Percentiles rank a stretch among this genome's conserved stretches.
These are phyloP conservation scores for Fusarium incarnatum DNA, from an alignment of 2,329 filamentous ascomycete genomes.

Conservation along the genomic window DNA sequence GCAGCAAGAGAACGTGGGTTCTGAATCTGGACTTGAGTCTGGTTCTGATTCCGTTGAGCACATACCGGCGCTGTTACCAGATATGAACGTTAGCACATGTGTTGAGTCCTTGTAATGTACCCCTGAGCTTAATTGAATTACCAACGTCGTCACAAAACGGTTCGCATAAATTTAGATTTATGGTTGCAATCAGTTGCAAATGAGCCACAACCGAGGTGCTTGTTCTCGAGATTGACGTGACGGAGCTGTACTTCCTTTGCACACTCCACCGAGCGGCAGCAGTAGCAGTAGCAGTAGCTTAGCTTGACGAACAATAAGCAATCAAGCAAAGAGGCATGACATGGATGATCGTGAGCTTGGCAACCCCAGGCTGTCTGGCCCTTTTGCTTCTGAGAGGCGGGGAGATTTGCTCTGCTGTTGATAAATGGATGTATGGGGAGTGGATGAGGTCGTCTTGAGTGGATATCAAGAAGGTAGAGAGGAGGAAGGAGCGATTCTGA, in stretches of 20 bases:
- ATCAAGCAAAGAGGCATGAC: conserved; percentile 4
- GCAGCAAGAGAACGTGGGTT: conserved; percentile 9
- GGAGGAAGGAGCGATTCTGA: conserved; percentile 6
- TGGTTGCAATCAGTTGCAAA: conserved; percentile 27
- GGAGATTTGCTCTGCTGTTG: conserved; percentile 31
- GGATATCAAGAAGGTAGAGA: conserved; percentile 27
- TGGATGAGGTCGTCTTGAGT: conserved; percentile 37
- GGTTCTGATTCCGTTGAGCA: background rate
- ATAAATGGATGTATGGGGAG: conserved; percentile 37
- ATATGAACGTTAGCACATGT: conserved; percentile 21
- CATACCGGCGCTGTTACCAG: conserved; percentile 33
- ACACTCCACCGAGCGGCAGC: background rate
- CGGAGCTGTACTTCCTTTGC: conserved; percentile 13
- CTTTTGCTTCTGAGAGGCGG: conserved; percentile 40
- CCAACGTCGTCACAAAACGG: conserved; percentile 23
- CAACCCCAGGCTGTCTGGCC: conserved; percentile 37
- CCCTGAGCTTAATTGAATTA: conserved; percentile 34
- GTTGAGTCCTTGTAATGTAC: conserved; percentile 10
- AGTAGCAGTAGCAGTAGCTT: background rate
- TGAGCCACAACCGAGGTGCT: conserved; percentile 22
- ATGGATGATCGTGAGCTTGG: conserved; percentile 34
- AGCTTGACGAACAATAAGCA: conserved; percentile 10
- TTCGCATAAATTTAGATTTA: conserved; percentile 26
- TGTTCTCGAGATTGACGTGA: conserved; percentile 24
- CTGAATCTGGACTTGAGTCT: background rate